Percentiles rank a stretch among this genome's conserved stretches.
Conservation (phyloP, 2,329 filamentous ascomycete species). For the Penicillium freii region DNA sequence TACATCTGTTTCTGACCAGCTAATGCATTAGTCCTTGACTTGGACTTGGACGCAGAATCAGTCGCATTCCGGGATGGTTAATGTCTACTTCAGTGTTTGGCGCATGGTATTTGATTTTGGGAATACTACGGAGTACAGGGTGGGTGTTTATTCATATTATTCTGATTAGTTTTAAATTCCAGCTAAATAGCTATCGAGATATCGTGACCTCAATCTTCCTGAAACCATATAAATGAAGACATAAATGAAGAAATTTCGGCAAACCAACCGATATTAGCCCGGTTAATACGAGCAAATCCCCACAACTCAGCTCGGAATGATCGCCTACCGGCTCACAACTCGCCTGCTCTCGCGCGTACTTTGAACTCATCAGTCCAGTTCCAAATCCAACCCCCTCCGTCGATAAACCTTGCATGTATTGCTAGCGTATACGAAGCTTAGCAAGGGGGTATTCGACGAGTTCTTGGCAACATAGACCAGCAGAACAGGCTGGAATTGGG, state of each 20-base stretch:
- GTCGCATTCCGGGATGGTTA: slow-evolving; percentile 1
- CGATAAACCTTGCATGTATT: slow-evolving; percentile 4
- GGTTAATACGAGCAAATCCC: no score
- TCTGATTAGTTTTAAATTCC: not conserved
- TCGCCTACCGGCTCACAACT: no score
- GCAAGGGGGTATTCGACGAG: slow-evolving; percentile 1
- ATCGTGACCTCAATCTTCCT: not conserved
- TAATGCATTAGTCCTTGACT: not conserved
- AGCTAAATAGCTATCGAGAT: not conserved
- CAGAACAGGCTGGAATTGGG: slow-evolving; percentile 9
- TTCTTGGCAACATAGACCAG: slow-evolving; percentile 7
- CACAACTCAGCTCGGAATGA: no score
- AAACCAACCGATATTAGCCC: no score
- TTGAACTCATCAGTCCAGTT: no score
- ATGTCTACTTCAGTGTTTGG: slow-evolving; percentile 7
- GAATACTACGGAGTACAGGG: not conserved
- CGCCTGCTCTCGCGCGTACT: no score
- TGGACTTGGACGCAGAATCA: not conserved
- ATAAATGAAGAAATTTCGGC: no score
- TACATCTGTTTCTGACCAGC: not conserved
- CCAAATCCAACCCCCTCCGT: no score
- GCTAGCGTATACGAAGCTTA: slow-evolving; percentile 6
- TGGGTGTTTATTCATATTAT: not conserved
- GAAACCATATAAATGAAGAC: not conserved
- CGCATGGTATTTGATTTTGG: not conserved